A percentile compares a stretch with the other conserved stretches of the same genome.
Evolutionary conservation across 2,329 filamentous ascomycete species (phyloP).

Genomic region (Talaromyces sp.): DNA sequence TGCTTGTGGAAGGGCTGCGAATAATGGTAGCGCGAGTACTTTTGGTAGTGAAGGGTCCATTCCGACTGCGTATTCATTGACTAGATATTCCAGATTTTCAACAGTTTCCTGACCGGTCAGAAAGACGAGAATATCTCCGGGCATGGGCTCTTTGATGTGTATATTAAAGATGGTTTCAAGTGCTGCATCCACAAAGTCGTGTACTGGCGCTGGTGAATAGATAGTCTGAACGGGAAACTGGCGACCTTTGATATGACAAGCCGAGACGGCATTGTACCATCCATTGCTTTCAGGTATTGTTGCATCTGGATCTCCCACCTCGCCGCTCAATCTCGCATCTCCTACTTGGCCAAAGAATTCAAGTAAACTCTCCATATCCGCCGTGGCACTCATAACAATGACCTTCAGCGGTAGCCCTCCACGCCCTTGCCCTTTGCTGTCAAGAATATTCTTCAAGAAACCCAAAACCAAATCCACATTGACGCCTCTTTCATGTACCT

Average conservation of each 20-base stretch:
- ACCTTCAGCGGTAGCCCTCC: conserved; percentile 77
- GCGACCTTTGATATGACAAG: conserved; percentile 73
- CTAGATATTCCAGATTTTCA: conserved; percentile 71
- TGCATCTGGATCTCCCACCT: not conserved
- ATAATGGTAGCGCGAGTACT: conserved; percentile 70
- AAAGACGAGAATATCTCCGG: conserved; percentile 90
- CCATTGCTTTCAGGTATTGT: conserved; percentile 18
- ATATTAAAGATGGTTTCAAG: conserved; percentile 81
- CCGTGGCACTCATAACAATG: conserved; percentile 94
- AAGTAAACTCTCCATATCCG: conserved; percentile 74
- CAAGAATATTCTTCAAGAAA: conserved; percentile 75
- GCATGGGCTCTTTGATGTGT: conserved; percentile 81
- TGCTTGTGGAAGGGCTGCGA: conserved; percentile 81
- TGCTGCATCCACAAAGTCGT: conserved; percentile 77
- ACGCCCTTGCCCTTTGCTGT: conserved; percentile 55
- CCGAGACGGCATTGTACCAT: conserved; percentile 44
- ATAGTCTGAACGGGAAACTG: conserved; percentile 78
- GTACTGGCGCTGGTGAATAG: conserved; percentile 69
- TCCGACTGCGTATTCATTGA: conserved; percentile 72
- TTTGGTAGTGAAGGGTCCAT: conserved; percentile 70
- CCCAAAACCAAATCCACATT: conserved; percentile 90
- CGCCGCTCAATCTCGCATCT: not conserved
- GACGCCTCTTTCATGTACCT: conserved; percentile 92
- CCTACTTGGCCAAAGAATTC: conserved; percentile 62
- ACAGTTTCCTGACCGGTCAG: conserved; percentile 91